Percentiles rank a stretch among this genome's conserved stretches.
These are phyloP conservation scores for Stachybotrys echinatus DNA, from an alignment of 2,329 filamentous ascomycete species.

Conservation along the genomic window DNA sequence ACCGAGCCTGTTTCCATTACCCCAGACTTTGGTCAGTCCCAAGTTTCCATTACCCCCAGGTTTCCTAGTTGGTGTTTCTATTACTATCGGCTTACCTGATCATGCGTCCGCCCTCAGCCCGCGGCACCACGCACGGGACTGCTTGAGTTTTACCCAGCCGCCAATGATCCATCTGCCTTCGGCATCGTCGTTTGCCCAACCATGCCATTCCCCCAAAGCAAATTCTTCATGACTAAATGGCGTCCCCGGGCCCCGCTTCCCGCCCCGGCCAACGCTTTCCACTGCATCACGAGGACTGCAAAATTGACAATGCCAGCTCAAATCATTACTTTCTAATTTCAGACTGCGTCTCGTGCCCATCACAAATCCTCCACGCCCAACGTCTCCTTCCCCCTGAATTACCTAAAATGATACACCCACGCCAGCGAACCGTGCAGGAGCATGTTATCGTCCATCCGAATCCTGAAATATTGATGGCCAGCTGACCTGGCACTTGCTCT, in stretches of 20 bases:
- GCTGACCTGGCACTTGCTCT: not conserved
- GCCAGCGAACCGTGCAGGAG: not conserved
- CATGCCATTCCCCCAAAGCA: constrained; percentile 4
- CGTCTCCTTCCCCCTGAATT: not conserved
- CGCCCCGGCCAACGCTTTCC: not conserved
- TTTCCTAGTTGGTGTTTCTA: constrained; percentile 23
- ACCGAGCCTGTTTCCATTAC: not conserved
- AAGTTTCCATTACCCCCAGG: constrained; percentile 30
- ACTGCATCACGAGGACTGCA: not conserved
- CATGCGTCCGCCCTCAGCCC: constrained; percentile 21
- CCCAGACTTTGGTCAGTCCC: not conserved
- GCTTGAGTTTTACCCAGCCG: constrained; percentile 6
- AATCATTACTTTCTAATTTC: not conserved
- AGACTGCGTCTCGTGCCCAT: not conserved
- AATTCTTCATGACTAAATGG: not conserved
- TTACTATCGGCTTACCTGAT: constrained; percentile 35
- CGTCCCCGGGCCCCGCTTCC: not conserved
- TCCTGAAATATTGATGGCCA: not conserved
- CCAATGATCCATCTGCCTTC: constrained; percentile 10
- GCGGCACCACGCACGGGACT: constrained; percentile 11
- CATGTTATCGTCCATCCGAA: too few relatives aligned
- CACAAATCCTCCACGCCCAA: not conserved
- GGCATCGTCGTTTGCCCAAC: constrained; percentile 10
- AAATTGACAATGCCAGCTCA: not conserved
- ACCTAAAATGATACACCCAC: not conserved